Percentiles rank a stretch among this genome's conserved stretches.
Conservation (phyloP, 1,284 basidiomycete species). For the Neolentinus lepideus region DNA sequence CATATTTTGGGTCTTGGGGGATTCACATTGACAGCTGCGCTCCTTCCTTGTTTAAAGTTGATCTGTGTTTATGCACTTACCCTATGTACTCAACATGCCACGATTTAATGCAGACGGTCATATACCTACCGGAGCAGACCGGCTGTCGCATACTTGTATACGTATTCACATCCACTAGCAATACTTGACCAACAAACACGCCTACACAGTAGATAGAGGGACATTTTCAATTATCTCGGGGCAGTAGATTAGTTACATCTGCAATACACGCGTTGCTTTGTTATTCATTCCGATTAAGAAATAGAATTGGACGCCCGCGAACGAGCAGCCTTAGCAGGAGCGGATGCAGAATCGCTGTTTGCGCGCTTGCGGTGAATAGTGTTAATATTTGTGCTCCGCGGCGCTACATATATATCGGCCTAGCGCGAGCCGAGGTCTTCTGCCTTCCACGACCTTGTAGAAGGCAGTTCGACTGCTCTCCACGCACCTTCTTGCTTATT, state of each 20-base stretch:
- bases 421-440: neutral
- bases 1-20: neutral
- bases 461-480: conserved; percentile 6
- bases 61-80: neutral
- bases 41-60: neutral
- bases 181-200: neutral
- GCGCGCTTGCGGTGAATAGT: too few relatives aligned
- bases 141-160: neutral
- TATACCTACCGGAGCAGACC: neutral
- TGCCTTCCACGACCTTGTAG: neutral
- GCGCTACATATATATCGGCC: neutral
- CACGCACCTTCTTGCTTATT: conserved; percentile 3
- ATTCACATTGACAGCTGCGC: neutral
- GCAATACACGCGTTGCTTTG: neutral
- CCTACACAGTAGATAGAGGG: neutral
- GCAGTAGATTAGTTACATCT: neutral
- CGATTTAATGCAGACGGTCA: neutral
- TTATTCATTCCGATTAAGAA: too few relatives aligned
- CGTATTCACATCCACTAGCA: neutral
- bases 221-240: neutral
- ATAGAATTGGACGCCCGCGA: too few relatives aligned
- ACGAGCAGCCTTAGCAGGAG: too few relatives aligned
- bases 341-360: too few relatives aligned
- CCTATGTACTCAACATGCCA: neutral
- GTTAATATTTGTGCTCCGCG: too few relatives aligned